Evolutionary conservation across 73 alveolate species (phyloP).

Genomic region (Paramecium pentaurelia): DNA sequence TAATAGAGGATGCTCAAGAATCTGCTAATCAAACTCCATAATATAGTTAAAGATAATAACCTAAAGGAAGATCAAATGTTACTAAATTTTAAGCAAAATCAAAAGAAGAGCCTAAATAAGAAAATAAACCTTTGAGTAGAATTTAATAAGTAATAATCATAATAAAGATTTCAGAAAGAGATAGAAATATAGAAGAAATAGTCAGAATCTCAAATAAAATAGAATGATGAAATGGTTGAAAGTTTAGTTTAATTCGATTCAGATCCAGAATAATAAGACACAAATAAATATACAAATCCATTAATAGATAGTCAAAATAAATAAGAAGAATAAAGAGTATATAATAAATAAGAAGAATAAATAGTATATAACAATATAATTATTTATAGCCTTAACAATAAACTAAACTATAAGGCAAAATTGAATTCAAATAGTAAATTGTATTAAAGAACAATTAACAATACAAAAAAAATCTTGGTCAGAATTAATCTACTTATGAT

Average conservation of each 20-base stretch:
- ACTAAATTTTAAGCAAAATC: background rate
- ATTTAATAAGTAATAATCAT: background rate
- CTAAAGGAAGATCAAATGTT: background rate
- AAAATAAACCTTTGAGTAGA: background rate
- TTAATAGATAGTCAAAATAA: background rate
- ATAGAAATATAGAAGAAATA: background rate
- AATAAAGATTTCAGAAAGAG: background rate
- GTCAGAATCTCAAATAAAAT: background rate
- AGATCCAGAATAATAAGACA: background rate
- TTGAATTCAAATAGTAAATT: background rate
- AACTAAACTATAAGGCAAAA: background rate
- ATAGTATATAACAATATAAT: background rate
- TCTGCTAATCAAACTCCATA: background rate
- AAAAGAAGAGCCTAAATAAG: background rate
- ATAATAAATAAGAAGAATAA: background rate
- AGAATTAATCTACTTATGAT: background rate
- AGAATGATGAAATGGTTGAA: background rate
- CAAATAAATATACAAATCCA: background rate
- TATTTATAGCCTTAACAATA: background rate
- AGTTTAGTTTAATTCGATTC: conserved; percentile 5
- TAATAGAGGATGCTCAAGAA: background rate
- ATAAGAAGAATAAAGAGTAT: background rate
- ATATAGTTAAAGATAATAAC: background rate
- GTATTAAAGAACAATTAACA: background rate
- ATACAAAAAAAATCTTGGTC: background rate